A percentile compares a stretch with the other conserved stretches of the same genome.
Evolutionary conservation across 2,329 filamentous ascomycete species (phyloP).

Genomic region (Iodosphaeria phyllophila): DNA sequence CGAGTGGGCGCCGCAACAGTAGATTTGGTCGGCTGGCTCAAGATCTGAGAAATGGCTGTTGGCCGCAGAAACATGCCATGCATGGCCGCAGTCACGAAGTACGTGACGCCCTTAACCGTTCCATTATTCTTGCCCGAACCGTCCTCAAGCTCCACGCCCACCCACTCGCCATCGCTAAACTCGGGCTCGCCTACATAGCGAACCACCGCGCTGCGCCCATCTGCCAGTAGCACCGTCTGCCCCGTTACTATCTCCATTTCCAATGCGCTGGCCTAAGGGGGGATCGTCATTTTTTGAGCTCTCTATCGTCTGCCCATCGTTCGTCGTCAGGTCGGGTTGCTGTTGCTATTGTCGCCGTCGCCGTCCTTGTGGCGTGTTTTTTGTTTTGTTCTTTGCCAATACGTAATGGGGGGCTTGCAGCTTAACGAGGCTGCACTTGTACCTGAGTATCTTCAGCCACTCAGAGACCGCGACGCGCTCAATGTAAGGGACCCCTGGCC

Average conservation of each 20-base stretch:
- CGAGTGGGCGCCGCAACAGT: constrained; percentile 17
- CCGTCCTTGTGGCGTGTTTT: too few relatives aligned
- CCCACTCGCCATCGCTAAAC: constrained; percentile 71
- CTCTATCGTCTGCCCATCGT: too few relatives aligned
- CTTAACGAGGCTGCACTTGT: too few relatives aligned
- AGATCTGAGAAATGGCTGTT: constrained; percentile 42
- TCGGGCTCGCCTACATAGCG: constrained; percentile 65
- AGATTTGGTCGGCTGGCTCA: constrained; percentile 21
- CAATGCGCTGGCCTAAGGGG: constrained; percentile 24
- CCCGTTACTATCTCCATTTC: constrained; percentile 47
- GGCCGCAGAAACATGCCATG: constrained; percentile 74
- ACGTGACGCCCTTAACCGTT: constrained; percentile 68
- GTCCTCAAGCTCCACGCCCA: constrained; percentile 75
- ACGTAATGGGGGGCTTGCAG: too few relatives aligned
- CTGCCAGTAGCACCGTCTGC: constrained; percentile 60
- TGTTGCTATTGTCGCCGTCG: too few relatives aligned
- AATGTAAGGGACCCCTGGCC: too few relatives aligned
- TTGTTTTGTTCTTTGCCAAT: too few relatives aligned
- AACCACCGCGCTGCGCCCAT: constrained; percentile 59
- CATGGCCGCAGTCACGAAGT: constrained; percentile 69
- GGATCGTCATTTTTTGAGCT: constrained; percentile 10
- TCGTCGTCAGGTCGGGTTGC: too few relatives aligned
- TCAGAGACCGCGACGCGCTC: too few relatives aligned
- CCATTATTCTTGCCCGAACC: constrained; percentile 85
- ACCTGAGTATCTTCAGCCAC: too few relatives aligned